phyloP scores from a whole-genome alignment of 1,284 basidiomycete species.

The Amylostereum areolatum region DNA sequence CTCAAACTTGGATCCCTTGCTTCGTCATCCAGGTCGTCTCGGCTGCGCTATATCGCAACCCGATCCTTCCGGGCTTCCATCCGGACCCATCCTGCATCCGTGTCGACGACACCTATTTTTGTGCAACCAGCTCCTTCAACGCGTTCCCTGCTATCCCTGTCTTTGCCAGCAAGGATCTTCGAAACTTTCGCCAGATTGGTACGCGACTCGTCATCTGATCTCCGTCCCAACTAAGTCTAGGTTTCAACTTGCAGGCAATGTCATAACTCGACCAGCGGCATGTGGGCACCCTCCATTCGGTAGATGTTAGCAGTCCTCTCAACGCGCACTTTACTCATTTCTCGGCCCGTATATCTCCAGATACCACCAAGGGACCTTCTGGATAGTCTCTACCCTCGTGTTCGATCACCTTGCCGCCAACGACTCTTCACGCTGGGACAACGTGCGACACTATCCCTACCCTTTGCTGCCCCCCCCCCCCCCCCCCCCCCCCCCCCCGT shows the following conservation, averaged over 20 bases:
- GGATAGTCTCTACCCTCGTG: slow-evolving; percentile 27
- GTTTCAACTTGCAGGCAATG: slow-evolving; percentile 12
- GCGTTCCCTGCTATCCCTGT: slow-evolving; percentile 19
- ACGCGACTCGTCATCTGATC: not conserved
- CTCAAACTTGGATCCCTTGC: too few species aligned
- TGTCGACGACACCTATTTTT: slow-evolving; percentile 8
- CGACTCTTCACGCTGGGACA: slow-evolving; percentile 26
- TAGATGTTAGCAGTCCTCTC: not conserved
- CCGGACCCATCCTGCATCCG: slow-evolving; percentile 12
- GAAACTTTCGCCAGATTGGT: slow-evolving; percentile 20
- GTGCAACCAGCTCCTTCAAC: slow-evolving; percentile 17
- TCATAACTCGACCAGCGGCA: slow-evolving; percentile 18
- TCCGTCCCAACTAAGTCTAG: not conserved
- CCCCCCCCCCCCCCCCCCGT: not conserved
- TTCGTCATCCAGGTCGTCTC: too few species aligned
- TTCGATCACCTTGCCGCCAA: slow-evolving; percentile 20
- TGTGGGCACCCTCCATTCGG: slow-evolving; percentile 17
- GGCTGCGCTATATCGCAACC: too few species aligned
- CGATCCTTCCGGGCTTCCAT: slow-evolving; percentile 10
- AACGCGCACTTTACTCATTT: not conserved
- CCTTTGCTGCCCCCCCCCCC: not conserved
- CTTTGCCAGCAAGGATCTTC: slow-evolving; percentile 17
- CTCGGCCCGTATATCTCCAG: slow-evolving; percentile 1
- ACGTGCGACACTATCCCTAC: too few species aligned
- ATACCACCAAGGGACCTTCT: slow-evolving; percentile 18